Conservation (phyloP, 2,329 filamentous ascomycete species). For the Tolypocladium sp. region DNA sequence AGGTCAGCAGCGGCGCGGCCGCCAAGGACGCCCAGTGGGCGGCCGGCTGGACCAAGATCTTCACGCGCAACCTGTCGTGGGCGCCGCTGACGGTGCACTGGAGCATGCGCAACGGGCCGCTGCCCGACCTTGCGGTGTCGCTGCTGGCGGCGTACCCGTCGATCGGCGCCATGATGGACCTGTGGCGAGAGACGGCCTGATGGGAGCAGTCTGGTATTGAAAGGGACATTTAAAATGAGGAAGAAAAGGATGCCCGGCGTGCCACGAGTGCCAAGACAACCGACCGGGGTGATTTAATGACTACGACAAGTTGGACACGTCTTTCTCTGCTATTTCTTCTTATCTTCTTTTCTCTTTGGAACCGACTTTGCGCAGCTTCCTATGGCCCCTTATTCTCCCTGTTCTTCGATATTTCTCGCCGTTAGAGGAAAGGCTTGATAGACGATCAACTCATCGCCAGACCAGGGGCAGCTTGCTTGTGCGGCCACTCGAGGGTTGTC, state of each 20-base stretch:
- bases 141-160: conserved; percentile 35
- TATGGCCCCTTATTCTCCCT: background rate
- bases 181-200: conserved; percentile 32
- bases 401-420: background rate
- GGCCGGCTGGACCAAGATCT: conserved; percentile 52
- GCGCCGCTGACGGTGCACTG: conserved; percentile 79
- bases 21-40: conserved; percentile 31
- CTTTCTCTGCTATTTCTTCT: background rate
- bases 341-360: background rate
- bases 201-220: background rate
- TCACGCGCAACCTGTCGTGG: conserved; percentile 66
- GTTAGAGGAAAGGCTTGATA: background rate
- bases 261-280: background rate
- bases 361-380: background rate
- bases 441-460: too few relatives aligned
- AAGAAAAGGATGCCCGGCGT: background rate
- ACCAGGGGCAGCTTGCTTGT: background rate
- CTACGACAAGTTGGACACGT: background rate
- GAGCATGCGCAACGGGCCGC: conserved; percentile 56
- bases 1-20: conserved; percentile 22
- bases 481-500: background rate
- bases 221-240: background rate
- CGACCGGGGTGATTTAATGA: background rate
- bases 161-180: conserved; percentile 31
- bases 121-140: conserved; percentile 32